Evolutionary conservation across 805 yeast genomes (phyloP), one percentile per base, ranked within the genome.

Genomic region (Yamadazyma kitorensis): DNA sequence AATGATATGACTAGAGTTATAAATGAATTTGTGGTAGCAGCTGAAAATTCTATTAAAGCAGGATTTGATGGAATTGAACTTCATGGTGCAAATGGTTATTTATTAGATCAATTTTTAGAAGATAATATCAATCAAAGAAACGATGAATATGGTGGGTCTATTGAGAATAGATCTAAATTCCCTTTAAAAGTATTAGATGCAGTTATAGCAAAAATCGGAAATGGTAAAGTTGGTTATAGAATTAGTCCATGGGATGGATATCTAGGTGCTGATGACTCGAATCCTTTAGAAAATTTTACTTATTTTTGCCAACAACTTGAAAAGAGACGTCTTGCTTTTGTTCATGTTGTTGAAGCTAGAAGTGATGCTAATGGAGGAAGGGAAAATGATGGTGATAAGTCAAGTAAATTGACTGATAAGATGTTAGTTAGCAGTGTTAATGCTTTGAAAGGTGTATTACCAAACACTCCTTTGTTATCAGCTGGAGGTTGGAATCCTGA

Each of bases 71-170:
- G 44, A 24, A 37, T 55, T 12, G 58, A 55, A 38, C 24, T 55
- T 16, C 59, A 55, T 33, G 43, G 48, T 8, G 59, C 60, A n/a
- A 51, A 55, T 36, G 60, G 61, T 4, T 56, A 55, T 36, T 34
- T 56, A 15, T 21, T 55, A 7, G 57, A 52, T 37, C 47, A 46
- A 33, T 55, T 55, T 24, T 24, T 55, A 19, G 39, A 49, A 30
- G 36, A 43, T 7, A 31, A 38, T 25, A 39, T 48, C 18, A 55
- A 55, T 33, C 22, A 41, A 25, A 43, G 60, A 36, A 51, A 52
- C 12, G 61, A 55, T 34, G 35, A 45, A 22, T 55, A 48, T 32
- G 61, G 60, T 16, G 60, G 61, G 10, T 33, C 43, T 6, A 46
- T 55, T 28, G 56, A 55, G 27, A 55, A 55, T 35, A 34, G 57